Percentiles rank a stretch among this genome's conserved stretches.
These are phyloP conservation scores for Xylariales sp. DNA, from an alignment of 2,329 filamentous ascomycete genomes.

Conservation along the genomic window DNA sequence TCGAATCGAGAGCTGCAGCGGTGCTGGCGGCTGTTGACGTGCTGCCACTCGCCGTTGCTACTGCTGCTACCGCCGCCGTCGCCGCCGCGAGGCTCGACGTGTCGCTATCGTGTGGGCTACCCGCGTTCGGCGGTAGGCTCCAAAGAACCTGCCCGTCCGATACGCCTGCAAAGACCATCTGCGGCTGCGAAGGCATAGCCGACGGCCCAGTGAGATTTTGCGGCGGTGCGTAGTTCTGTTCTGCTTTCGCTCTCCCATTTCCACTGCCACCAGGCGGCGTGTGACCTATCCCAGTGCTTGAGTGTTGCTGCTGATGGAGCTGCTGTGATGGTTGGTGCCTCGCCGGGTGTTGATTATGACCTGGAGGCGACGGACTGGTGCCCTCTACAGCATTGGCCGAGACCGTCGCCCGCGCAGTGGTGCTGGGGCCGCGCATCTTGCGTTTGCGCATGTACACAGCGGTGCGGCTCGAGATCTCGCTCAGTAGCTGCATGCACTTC, in stretches of 20 bases:
- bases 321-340: conserved; percentile 21
- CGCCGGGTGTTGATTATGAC: conserved; percentile 19
- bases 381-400: conserved; percentile 52
- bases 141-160: conserved; percentile 62
- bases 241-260: conserved; percentile 15
- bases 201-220: conserved; percentile 1
- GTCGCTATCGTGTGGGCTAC: conserved; percentile 59
- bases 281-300: conserved; percentile 1
- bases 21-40: conserved; percentile 1
- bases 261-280: conserved; percentile 2
- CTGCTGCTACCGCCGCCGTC: conserved; percentile 24
- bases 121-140: conserved; percentile 54
- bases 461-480: conserved; percentile 71
- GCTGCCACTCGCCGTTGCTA: neutral
- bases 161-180: conserved; percentile 59
- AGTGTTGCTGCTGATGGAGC: conserved; percentile 25
- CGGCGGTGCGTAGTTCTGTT: conserved; percentile 25
- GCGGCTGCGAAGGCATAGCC: conserved; percentile 30
- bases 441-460: conserved; percentile 69
- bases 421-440: conserved; percentile 63
- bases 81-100: conserved; percentile 49
- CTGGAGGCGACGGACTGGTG: conserved; percentile 35
- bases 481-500: conserved; percentile 71
- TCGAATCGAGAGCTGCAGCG: conserved; percentile 10
- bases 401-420: conserved; percentile 55